Evolutionary conservation across 1,284 basidiomycete species (phyloP), one percentile per base, ranked within the genome.

Genomic region (Butyriboletus appendiculatus): DNA sequence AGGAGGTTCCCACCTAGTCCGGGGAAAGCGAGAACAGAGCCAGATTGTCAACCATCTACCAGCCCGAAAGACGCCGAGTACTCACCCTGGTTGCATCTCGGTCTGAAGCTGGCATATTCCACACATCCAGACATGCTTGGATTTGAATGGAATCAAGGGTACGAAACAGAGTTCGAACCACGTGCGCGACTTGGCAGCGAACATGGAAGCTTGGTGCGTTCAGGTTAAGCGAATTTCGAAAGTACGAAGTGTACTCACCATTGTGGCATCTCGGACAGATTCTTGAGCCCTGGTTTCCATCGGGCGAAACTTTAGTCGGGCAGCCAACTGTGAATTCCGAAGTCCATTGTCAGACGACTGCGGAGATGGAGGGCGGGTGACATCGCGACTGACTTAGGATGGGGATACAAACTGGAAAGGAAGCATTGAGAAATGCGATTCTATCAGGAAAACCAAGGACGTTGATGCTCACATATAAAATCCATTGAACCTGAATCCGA

Each of bases 91-190:
- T 56, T 81, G 79, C 58, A 76, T 65, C 0, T 74, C 72, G 16
- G 77, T 70, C 53, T 70, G 67, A 70, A 81, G 77, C 50, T 81
- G 76, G 59, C 80, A 82, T 55, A 80, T 78, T 16, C 72, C 69
- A 63, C 80, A 83, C 55, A 76, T 66, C 80, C 80, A 82, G n/a
- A 82, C 63, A 44, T 71, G 74, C 22, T 66, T 72, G 7, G 76
- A 73, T 24, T 52, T 66, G 66, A 82, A 68, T 0, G 80, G 80
- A 30, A 82, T 67, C 48, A 82, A 65, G 22, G 77, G 80, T 12
- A 82, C 70, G 61, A 77, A 79, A 61, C 75, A 82, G 20, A 82
- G 53, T 59, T 81, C 79, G 59, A 82, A 77, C 80, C 81, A 82
- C 15, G 62, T 73, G 51, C 81, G 74, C 5, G 78, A 71, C 58